These are phyloP conservation scores for Ustilago xerochloae DNA, from an alignment of 1,284 basidiomycete species.

Conservation along the genomic window DNA sequence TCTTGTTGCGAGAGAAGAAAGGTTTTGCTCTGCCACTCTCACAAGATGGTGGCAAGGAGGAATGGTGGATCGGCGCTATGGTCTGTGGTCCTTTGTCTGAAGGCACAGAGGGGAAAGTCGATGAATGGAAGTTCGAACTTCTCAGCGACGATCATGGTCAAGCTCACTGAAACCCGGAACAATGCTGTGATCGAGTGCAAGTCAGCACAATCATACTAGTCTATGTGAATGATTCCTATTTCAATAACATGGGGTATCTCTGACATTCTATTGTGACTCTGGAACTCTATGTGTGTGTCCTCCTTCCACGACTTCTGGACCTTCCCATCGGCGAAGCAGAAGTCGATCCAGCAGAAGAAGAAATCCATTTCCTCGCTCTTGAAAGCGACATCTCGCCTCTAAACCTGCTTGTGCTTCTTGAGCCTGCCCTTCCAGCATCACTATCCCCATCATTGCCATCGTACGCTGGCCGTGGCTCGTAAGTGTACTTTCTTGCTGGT, in stretches of 20 bases:
- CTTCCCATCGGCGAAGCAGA: conserved; percentile 5
- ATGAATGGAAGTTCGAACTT: conserved; percentile 10
- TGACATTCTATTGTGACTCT: background rate
- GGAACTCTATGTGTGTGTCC: background rate
- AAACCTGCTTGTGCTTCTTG: conserved; percentile 10
- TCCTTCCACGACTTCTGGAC: conserved; percentile 11
- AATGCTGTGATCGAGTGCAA: background rate
- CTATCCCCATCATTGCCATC: conserved; percentile 1
- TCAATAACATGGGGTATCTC: background rate
- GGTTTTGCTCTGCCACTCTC: conserved; percentile 14
- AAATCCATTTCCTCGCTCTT: conserved; percentile 21
- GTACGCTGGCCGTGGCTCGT: conserved; percentile 28
- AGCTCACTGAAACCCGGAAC: background rate
- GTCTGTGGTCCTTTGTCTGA: conserved; percentile 33
- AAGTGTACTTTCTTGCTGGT: conserved; percentile 46
- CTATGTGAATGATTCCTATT: background rate
- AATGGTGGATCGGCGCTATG: conserved; percentile 46
- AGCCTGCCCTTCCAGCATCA: background rate
- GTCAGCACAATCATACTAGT: background rate
- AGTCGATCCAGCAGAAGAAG: background rate
- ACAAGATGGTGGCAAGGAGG: background rate
- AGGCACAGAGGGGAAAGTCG: conserved; percentile 8
- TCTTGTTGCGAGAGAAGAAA: conserved; percentile 36
- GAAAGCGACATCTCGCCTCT: conserved; percentile 11
- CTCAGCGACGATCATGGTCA: conserved; percentile 1